These are phyloP conservation scores for Geotrichum europaeum DNA, from an alignment of 1,139 yeast genomes.

Conservation along the genomic window DNA sequence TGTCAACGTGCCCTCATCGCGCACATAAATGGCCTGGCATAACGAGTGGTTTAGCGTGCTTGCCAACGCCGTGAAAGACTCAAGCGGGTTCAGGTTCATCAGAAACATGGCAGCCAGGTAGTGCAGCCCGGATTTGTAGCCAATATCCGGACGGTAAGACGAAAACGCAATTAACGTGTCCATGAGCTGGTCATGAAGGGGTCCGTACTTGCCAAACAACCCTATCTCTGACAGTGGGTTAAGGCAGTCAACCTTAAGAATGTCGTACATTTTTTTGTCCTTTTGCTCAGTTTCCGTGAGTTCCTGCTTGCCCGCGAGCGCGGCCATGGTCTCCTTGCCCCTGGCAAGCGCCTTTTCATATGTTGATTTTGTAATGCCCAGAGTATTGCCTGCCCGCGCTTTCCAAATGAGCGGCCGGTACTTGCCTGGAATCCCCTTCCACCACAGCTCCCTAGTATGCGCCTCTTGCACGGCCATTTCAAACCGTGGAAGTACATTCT, in stretches of 20 bases:
- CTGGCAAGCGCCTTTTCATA: constrained; percentile 24
- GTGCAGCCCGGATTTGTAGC: constrained; percentile 26
- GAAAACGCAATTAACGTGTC: constrained; percentile 33
- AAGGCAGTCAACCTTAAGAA: constrained; percentile 32
- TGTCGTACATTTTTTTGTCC: constrained; percentile 13
- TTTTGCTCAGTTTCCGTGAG: background rate
- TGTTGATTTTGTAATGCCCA: constrained; percentile 24
- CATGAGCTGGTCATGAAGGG: constrained; percentile 35
- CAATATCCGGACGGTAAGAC: constrained; percentile 29
- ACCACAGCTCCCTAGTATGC: constrained; percentile 50
- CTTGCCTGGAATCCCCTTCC: constrained; percentile 58
- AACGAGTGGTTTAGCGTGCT: constrained; percentile 39
- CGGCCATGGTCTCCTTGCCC: constrained; percentile 23
- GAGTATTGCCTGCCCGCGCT: constrained; percentile 40
- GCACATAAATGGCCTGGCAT: constrained; percentile 26
- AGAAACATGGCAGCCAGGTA: constrained; percentile 42
- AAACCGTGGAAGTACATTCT: constrained; percentile 37
- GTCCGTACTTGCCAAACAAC: constrained; percentile 39
- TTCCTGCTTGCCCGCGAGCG: constrained; percentile 10
- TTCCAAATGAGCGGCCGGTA: constrained; percentile 51
- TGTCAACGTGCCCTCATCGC: constrained; percentile 31
- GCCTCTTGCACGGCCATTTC: constrained; percentile 36
- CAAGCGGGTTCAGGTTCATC: constrained; percentile 36
- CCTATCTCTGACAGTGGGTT: constrained; percentile 43
- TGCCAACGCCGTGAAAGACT: constrained; percentile 44